Base-by-base conservation (phyloP, 768 basidiomycete species). In the Kwoniella shandongensis region DNA sequence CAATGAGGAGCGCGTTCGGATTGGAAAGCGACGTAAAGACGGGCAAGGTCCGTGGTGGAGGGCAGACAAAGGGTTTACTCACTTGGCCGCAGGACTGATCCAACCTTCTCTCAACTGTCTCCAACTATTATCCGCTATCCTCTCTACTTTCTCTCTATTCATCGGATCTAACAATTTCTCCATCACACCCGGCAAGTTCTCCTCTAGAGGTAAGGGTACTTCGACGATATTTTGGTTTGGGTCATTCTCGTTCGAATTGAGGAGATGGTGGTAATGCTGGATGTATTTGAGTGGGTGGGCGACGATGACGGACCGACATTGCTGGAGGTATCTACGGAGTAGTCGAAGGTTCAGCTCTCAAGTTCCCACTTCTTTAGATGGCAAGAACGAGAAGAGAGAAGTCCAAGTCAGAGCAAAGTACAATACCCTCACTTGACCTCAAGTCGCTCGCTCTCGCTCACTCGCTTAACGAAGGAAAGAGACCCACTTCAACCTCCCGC, bases 401-500 rank as follows among this genome's bases (percentile, higher is more conserved):
- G n/a, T 38, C 11, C 11, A 38, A 10, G 36, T 10, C 36, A 38
- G 10, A 38, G 36, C 36, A 10, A 38, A 38, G 36, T n/a, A n/a
- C n/a, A n/a, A n/a, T n/a, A n/a, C n/a, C n/a, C n/a, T n/a, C n/a
- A n/a, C n/a, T n/a, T n/a, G n/a, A n/a, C n/a, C n/a, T n/a, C n/a
- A n/a, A n/a, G n/a, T n/a, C n/a, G n/a, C n/a, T n/a, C n/a, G n/a
- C n/a, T n/a, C n/a, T n/a, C n/a, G n/a, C 36, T 38, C 36, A n/a
- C n/a, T 10, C 10, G 36, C 36, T 38, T 10, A n/a, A n/a, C 36
- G 36, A 38, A 38, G 10, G 23, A 11, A 18, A 8, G 13, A 40
- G n/a, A 60, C 69, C 45, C 35, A 71, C 66, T 74, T 74, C 29
- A 74, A 54, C 20, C 73, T 57, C 1, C 73, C 73, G 44, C 68